Percentiles rank a stretch among this genome's conserved stretches.
phyloP scores from a whole-genome alignment of 768 basidiomycete species.

The Chalciporus piperatus region DNA sequence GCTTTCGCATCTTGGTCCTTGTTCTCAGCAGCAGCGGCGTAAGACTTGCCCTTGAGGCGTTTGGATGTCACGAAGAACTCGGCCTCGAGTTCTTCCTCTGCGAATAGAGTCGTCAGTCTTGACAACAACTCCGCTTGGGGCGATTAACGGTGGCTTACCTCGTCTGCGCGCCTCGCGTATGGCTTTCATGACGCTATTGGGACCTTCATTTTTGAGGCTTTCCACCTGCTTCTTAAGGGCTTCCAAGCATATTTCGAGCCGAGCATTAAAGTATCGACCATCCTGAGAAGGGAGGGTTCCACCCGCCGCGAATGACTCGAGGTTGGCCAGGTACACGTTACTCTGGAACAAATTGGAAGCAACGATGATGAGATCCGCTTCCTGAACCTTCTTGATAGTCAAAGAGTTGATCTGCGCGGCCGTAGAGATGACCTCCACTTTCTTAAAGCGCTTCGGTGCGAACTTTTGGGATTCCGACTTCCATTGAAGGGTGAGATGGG shows the following conservation, averaged over 20 bases:
- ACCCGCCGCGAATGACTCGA: conserved; percentile 65
- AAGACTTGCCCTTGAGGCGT: conserved; percentile 72
- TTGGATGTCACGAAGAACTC: conserved; percentile 50
- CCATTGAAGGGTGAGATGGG: conserved; percentile 91
- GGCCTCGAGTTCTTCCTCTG: conserved; percentile 53
- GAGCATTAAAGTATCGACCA: conserved; percentile 87
- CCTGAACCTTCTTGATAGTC: conserved; percentile 69
- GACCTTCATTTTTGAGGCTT: conserved; percentile 61
- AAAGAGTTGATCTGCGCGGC: conserved; percentile 67
- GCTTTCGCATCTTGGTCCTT: conserved; percentile 21
- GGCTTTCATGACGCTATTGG: conserved; percentile 56
- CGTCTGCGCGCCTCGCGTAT: conserved; percentile 61
- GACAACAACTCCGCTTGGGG: neutral
- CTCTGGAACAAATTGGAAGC: conserved; percentile 87
- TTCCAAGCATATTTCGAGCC: conserved; percentile 60
- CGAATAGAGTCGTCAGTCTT: conserved; percentile 14
- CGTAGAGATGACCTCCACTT: conserved; percentile 63
- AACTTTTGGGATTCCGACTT: conserved; percentile 84
- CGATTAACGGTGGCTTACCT: conserved; percentile 41
- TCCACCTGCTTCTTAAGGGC: conserved; percentile 66
- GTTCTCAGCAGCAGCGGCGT: conserved; percentile 56
- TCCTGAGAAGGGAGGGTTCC: conserved; percentile 72
- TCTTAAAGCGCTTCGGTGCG: conserved; percentile 41
- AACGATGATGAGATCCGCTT: conserved; percentile 84
- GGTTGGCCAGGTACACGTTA: conserved; percentile 68